Evolutionary conservation across 1,284 basidiomycete species (phyloP).

Genomic region (Heterobasidion irregulare): DNA sequence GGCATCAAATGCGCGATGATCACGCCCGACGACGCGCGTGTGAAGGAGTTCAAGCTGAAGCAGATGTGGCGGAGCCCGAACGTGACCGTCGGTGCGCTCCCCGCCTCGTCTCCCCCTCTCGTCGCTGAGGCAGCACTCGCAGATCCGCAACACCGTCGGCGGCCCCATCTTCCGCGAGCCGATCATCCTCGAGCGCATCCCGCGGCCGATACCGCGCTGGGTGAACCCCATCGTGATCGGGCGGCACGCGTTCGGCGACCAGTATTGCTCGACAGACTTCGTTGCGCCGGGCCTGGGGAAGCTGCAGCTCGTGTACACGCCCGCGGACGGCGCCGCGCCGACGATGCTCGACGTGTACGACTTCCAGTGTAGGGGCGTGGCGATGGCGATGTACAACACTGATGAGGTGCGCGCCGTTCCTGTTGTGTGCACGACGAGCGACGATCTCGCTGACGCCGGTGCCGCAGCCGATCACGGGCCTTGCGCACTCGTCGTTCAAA

Average conservation of each 20-base stretch:
- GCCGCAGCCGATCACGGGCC: slow-evolving; percentile 89
- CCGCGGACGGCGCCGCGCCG: slow-evolving; percentile 56
- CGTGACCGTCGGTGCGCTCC: slow-evolving; percentile 62
- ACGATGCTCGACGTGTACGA: slow-evolving; percentile 80
- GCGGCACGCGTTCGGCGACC: slow-evolving; percentile 96
- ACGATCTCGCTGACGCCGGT: too few relatives aligned
- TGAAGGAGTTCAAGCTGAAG: slow-evolving; percentile 94
- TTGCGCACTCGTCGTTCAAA: slow-evolving; percentile 97
- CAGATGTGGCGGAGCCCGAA: slow-evolving; percentile 98
- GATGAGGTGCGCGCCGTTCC: slow-evolving; percentile 54
- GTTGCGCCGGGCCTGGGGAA: slow-evolving; percentile 84
- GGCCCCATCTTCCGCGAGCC: slow-evolving; percentile 99
- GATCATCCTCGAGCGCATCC: slow-evolving; percentile 88
- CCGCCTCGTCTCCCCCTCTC: not conserved
- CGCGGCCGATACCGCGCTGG: slow-evolving; percentile 94
- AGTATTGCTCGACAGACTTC: slow-evolving; percentile 91
- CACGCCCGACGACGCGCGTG: slow-evolving; percentile 94
- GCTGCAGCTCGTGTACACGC: slow-evolving; percentile 83
- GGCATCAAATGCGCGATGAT: slow-evolving; percentile 98
- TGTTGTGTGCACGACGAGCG: not conserved
- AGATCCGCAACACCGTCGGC: slow-evolving; percentile 95
- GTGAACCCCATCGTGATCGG: slow-evolving; percentile 95
- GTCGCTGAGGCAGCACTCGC: not conserved
- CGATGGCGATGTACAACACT: slow-evolving; percentile 93
- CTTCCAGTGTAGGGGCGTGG: slow-evolving; percentile 85